Evolutionary conservation across 129 eudicot genomes (phyloP).

Genomic region (Tagetes erecta): DNA sequence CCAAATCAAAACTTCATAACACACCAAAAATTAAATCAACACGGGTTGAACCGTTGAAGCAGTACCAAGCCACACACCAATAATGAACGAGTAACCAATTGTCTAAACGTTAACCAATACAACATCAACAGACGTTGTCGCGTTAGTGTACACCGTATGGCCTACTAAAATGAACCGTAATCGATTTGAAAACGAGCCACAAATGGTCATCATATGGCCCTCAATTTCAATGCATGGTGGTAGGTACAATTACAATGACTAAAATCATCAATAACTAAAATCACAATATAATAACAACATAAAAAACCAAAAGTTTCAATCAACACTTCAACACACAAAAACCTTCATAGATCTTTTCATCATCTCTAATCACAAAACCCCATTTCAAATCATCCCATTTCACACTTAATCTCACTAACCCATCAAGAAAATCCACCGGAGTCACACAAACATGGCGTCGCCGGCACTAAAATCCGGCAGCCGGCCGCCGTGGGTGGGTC

Average conservation of each 20-base stretch:
- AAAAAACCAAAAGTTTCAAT: no score
- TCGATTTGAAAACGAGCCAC: neutral
- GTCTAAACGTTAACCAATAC: no score
- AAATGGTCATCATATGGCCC: neutral
- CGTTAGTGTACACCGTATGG: no score
- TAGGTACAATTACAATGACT: neutral
- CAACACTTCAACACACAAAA: neutral
- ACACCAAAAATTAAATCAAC: no score
- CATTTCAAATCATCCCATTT: neutral
- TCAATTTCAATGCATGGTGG: neutral
- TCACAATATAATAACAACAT: no score
- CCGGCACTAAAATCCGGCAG: slow-evolving; percentile 63
- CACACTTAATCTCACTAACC: neutral
- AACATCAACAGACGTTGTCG: no score
- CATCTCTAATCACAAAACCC: neutral
- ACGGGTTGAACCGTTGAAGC: no score
- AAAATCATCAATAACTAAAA: no score
- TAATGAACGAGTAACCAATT: no score
- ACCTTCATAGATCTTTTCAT: slow-evolving; percentile 3
- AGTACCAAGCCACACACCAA: no score
- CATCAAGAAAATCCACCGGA: neutral
- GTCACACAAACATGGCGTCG: slow-evolving; percentile 21
- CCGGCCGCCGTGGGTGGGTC: slow-evolving; percentile 99
- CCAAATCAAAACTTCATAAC: no score
- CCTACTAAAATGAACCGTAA: neutral